Conservation (phyloP, 257 asterid genomes). For the Striga asiatica region DNA sequence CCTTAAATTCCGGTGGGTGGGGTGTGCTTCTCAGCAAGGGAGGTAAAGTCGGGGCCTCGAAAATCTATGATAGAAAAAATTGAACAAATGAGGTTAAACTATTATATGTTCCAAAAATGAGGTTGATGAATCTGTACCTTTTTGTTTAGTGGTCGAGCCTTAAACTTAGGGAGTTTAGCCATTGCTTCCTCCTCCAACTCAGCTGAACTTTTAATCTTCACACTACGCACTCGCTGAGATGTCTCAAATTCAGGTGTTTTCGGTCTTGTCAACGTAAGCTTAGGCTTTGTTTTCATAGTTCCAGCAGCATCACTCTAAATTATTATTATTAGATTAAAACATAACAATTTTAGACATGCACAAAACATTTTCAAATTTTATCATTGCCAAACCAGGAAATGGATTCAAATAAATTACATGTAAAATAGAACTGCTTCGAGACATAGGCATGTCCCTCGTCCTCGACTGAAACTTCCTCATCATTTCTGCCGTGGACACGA, state of each 20-base stretch:
- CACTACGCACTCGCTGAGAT: constrained; percentile 69
- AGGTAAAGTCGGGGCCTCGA: constrained; percentile 54
- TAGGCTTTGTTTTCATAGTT: constrained; percentile 38
- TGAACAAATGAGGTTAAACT: not conserved
- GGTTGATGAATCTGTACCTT: constrained; percentile 32
- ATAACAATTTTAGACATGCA: not conserved
- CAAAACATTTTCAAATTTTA: not conserved
- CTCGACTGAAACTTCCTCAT: constrained; percentile 69
- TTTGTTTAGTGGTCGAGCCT: constrained; percentile 79
- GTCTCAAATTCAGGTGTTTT: constrained; percentile 87
- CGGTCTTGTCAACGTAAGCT: constrained; percentile 81
- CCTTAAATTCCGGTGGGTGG: constrained; percentile 83
- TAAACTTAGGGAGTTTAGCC: constrained; percentile 88
- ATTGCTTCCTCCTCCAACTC: constrained; percentile 90
- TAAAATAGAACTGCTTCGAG: constrained; percentile 31
- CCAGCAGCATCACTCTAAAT: constrained; percentile 29
- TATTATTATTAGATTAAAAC: too few species aligned
- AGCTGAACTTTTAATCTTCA: constrained; percentile 64
- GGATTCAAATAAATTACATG: constrained; percentile 28
- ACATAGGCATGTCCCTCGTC: constrained; percentile 55
- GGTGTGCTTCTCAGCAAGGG: constrained; percentile 63
- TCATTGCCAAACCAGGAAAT: not conserved
- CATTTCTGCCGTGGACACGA: constrained; percentile 90
- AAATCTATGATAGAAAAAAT: too few species aligned
- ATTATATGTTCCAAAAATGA: not conserved